Evolutionary conservation across 1,284 basidiomycete genomes (phyloP), one percentile per base, ranked within the genome.

Genomic region (Phellinidium pouzarii): DNA sequence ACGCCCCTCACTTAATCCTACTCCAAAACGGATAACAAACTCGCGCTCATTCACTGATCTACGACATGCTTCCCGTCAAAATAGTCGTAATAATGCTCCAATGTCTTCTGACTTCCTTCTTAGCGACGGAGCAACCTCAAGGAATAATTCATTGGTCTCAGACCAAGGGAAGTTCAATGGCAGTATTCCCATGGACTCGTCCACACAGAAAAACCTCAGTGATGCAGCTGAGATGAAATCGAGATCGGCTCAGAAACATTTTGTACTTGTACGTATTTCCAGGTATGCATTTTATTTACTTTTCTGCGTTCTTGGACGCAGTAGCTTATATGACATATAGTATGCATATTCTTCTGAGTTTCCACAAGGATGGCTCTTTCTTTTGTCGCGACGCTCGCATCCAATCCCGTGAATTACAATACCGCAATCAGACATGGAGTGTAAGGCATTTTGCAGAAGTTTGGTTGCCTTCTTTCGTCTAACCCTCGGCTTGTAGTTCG

Each of bases 391-490:
- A 88, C 58, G 86, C 84, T 14, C 78, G 77, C 25, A 87, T 88
- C 62, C 77, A 77, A 55, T 88, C 85, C 7, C 75, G 83, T 49
- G 79, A 82, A 52, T 68, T 96, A 45, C 84, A 87, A 61, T 94
- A 92, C 67, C 79, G 81, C 58, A 92, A 94, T 65, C 84, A 91
- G 66, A 93, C 91, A 0, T 92, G 84, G 80, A 90, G 87, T 67
- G 87, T 89, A 66, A 60, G 85, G n/a, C n/a, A n/a, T n/a, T 62
- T 44, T 40, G 27, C 20, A 14, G 23, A 29, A 36, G 46, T 48
- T 40, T 4, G n/a, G 23, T 43, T 53, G 38, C 41, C 4, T 25
- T 20, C n/a, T 31, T 38, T 47, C 48, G 47, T 42, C 53, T 2
- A 41, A 49, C 34, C 56, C 43, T 20, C 17, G 29, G 44, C 55